Base-by-base conservation (phyloP, 1,284 basidiomycete genomes). In the Gomphus bonarii region DNA sequence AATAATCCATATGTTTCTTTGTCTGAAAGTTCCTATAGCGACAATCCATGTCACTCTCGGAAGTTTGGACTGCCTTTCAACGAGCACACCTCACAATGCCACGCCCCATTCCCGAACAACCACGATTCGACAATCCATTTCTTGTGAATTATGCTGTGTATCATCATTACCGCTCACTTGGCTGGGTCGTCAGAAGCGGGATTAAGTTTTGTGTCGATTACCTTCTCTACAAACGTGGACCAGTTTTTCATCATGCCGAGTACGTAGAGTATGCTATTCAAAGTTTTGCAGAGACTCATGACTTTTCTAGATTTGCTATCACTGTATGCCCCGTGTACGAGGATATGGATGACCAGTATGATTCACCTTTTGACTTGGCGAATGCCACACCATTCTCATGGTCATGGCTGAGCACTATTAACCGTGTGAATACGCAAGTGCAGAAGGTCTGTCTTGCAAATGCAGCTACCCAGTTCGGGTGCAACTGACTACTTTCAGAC, bases 191-290 rank as follows among this genome's bases (percentile, higher is more conserved):
- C 60, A 93, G 95, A 69, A 84, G 83, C 25, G 97, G 97, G 2
- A 85, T 97, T 74, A 99, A 99, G 71, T 99, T 99, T 70, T 97
- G 94, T 66, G 88, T 88, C 44, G 97, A 99, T 66, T 92, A 89
- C 72, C 77, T 99, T 14, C 73, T 99, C 33, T 99, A 99, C 71
- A 95, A 94, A 61, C 81, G 88, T 9, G 97, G 97, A 0, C 95
- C 95, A 0, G 92, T 97, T 0, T 98, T 98, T 68, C 78, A 85
- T 3, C 97, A 99, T 68, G 95, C 97, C 18, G 95, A 97, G 90
- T 95, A 66, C 66, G 85, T 74, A 28, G 8, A 28, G 14, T 51
- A 35, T 44, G 54, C 44, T 55, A 28, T 38, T 40, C 43, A 33
- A 42, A 25, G 20, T 46, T n/a, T 16, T 49, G 30, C 18, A 52